Base-by-base conservation (phyloP, 1,139 yeast genomes). In the Arxiozyma telluris region DNA sequence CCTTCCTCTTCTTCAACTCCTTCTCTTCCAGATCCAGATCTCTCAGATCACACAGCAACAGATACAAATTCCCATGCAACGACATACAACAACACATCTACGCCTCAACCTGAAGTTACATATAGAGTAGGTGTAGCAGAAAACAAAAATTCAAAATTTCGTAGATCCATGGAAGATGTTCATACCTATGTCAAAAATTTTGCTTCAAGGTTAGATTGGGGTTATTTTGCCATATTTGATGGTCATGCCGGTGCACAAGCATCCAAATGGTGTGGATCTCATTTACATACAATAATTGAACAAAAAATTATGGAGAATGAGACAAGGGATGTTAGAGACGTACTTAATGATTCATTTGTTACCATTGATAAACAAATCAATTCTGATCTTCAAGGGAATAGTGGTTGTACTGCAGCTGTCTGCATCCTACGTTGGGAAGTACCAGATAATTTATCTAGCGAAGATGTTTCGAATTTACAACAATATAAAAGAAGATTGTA, bases 161-260 rank as follows among this genome's bases (percentile, higher is more conserved):
- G 98, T 56, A 80, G 87, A 55, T 83, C 90, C 48, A 93, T 93
- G 99, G 99, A 93, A 68, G 99, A 93, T 69, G 95, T 94, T 12
- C 98, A 93, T 68, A 87, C 96, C 0, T 89, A 87, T 65, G 90
- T 90, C 47, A 93, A 95, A 62, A 90, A 93, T 71, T 93, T 87
- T 73, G 94, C 93, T 34, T 95, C 89, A 62, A 71, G 87, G 53
- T 77, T 84, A 22, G 98, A 91, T 68, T 87, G 96, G 85, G 98
- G 97, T 3, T 93, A 88, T 68, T 91, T 93, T 77, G 98, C 95
- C 18, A 79, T 93, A 4, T 93, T 90, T 70, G 99, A 93, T 70
- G 99, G 99, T 17, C 99, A 93, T 71, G 98, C 98, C 2, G 99
- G 99, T 20, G 82, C 84, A 57, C 89, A 83, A 60, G 85, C 96